Conservation (phyloP, 192 early-diverging fungal species). For the Podila clonocystis region DNA sequence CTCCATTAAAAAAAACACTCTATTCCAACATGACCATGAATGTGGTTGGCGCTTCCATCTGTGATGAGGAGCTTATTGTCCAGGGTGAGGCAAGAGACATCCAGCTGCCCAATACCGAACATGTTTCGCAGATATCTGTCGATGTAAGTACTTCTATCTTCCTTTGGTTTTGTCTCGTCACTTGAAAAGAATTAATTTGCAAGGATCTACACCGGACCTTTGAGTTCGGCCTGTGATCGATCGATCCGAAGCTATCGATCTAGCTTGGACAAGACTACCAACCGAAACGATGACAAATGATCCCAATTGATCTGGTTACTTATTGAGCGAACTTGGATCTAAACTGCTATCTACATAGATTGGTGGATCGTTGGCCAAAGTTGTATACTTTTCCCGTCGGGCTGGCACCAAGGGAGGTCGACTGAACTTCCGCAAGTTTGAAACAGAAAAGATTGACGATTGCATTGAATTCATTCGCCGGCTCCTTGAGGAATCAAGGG, state of each 20-base stretch:
- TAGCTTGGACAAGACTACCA: too few relatives aligned
- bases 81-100: constrained; percentile 80
- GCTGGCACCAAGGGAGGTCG: constrained; percentile 78
- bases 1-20: not conserved
- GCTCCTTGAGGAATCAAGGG: constrained; percentile 62
- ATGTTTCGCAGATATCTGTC: constrained; percentile 89
- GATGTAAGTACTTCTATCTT: constrained; percentile 69
- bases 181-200: too few relatives aligned
- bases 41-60: constrained; percentile 61
- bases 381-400: constrained; percentile 73
- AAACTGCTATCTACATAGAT: constrained; percentile 51
- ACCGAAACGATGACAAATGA: too few relatives aligned
- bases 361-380: constrained; percentile 79
- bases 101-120: constrained; percentile 83
- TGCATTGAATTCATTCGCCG: constrained; percentile 86
- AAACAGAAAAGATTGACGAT: constrained; percentile 91
- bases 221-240: too few relatives aligned
- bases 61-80: constrained; percentile 55
- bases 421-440: constrained; percentile 93
- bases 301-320: too few relatives aligned
- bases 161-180: not conserved
- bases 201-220: too few relatives aligned
- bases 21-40: constrained; percentile 57
- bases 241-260: too few relatives aligned
- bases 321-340: not conserved